A percentile compares a stretch with the other conserved stretches of the same genome.
Conservation (phyloP, 345 rosid species). For the Pugionium dolabratum region DNA sequence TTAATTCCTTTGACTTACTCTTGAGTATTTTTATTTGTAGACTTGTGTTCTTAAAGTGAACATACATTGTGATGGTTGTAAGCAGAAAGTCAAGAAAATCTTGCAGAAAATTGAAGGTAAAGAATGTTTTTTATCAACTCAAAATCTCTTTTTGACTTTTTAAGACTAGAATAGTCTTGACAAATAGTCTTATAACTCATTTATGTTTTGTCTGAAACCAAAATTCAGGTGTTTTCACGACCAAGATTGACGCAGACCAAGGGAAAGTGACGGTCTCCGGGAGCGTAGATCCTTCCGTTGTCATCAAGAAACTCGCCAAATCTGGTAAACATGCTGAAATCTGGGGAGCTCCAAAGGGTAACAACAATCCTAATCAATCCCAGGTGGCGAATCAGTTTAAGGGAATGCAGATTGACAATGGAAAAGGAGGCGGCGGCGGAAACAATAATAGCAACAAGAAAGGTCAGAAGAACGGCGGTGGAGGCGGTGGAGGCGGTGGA, state of each 20-base stretch:
- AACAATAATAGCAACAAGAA: conserved; percentile 43
- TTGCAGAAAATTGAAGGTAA: conserved; percentile 89
- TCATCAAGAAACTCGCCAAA: conserved; percentile 87
- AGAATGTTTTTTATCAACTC: background rate
- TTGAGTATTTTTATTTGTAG: conserved; percentile 50
- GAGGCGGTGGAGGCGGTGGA: conserved; percentile 44
- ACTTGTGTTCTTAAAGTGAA: conserved; percentile 94
- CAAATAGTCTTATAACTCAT: conserved; percentile 20
- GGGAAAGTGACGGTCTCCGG: conserved; percentile 89
- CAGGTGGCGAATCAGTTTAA: conserved; percentile 60
- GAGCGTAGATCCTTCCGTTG: conserved; percentile 59
- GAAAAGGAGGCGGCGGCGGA: conserved; percentile 51
- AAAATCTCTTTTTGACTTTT: conserved; percentile 19
- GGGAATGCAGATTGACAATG: conserved; percentile 68
- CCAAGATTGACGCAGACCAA: conserved; percentile 71
- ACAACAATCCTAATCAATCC: conserved; percentile 49
- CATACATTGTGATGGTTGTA: conserved; percentile 96
- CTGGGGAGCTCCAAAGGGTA: conserved; percentile 71
- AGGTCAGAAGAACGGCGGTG: conserved; percentile 53
- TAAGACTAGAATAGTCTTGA: conserved; percentile 14
- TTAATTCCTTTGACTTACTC: conserved; percentile 12
- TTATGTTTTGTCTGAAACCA: conserved; percentile 34
- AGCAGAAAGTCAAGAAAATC: conserved; percentile 89
- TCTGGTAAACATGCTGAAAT: conserved; percentile 93
- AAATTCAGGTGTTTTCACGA: conserved; percentile 69